phyloP scores from a whole-genome alignment of 1,139 yeast genomes.

The Kluyveromyces marxianus region DNA sequence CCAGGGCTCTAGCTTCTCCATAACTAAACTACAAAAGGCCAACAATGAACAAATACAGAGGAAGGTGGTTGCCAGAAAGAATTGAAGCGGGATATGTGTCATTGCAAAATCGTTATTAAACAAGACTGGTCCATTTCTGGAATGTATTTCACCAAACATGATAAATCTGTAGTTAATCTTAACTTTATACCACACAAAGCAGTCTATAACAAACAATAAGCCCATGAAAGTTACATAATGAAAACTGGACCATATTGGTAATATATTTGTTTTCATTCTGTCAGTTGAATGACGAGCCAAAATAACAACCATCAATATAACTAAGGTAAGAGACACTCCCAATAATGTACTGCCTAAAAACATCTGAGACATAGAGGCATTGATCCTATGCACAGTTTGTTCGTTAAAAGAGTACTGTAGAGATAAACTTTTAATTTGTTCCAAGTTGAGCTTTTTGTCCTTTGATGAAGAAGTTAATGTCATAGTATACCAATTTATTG shows the following conservation, averaged over 20 bases:
- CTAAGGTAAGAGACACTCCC: constrained; percentile 62
- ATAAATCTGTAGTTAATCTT: constrained; percentile 87
- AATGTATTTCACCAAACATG: constrained; percentile 66
- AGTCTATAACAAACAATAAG: constrained; percentile 58
- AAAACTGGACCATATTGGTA: constrained; percentile 93
- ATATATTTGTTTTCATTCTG: constrained; percentile 41
- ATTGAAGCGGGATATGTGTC: constrained; percentile 27
- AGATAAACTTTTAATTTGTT: constrained; percentile 26
- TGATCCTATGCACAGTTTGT: constrained; percentile 29
- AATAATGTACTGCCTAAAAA: constrained; percentile 56
- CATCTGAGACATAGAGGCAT: constrained; percentile 32
- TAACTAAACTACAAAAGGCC: constrained; percentile 69
- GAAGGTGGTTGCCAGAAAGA: constrained; percentile 54
- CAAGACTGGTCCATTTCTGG: constrained; percentile 43
- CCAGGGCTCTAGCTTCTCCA: constrained; percentile 79
- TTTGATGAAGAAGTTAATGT: constrained; percentile 37
- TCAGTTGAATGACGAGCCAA: constrained; percentile 27
- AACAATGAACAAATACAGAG: constrained; percentile 51
- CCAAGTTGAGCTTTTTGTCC: constrained; percentile 27
- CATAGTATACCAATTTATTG: constrained; percentile 67
- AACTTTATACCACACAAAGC: constrained; percentile 62
- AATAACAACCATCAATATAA: constrained; percentile 31
- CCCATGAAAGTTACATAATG: constrained; percentile 54
- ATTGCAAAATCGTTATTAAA: constrained; percentile 32
- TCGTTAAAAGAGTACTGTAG: constrained; percentile 29